phyloP scores from a whole-genome alignment of 2,329 filamentous ascomycete species.

The Exophiala bonariae region DNA sequence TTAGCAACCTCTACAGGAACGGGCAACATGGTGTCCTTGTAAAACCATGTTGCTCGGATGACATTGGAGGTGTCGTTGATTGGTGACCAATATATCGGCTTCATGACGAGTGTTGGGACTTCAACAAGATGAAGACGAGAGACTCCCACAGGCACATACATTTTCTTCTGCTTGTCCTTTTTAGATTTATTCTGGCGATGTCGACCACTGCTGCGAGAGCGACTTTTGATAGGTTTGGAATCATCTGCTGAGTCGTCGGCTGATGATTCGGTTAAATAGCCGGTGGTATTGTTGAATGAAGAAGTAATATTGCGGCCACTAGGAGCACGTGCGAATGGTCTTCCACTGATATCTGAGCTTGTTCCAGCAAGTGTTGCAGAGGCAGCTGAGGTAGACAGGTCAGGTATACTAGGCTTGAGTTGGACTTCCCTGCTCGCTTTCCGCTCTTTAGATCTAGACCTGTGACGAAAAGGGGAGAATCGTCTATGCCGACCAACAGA shows the following conservation, averaged over 20 bases:
- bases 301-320: slow-evolving; percentile 23
- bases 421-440: slow-evolving; percentile 33
- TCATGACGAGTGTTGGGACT: slow-evolving; percentile 81
- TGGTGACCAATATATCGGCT: slow-evolving; percentile 96
- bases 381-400: neutral
- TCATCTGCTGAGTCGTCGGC: slow-evolving; percentile 14
- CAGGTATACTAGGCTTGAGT: slow-evolving; percentile 10
- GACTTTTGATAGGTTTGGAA: slow-evolving; percentile 17
- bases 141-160: slow-evolving; percentile 75
- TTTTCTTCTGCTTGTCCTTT: slow-evolving; percentile 42
- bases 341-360: slow-evolving; percentile 45
- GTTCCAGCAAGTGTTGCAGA: slow-evolving; percentile 4
- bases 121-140: slow-evolving; percentile 89
- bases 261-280: slow-evolving; percentile 5
- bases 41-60: slow-evolving; percentile 91
- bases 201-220: slow-evolving; percentile 10
- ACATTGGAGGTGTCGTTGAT: slow-evolving; percentile 85
- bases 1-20: slow-evolving; percentile 85
- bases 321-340: slow-evolving; percentile 49
- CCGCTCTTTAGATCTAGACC: slow-evolving; percentile 29
- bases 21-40: slow-evolving; percentile 90
- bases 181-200: slow-evolving; percentile 19
- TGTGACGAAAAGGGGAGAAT: slow-evolving; percentile 33
- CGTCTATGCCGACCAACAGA: slow-evolving; percentile 33
- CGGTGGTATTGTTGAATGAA: slow-evolving; percentile 7